Evolutionary conservation across 2,329 filamentous ascomycete species (phyloP), one percentile per base, ranked within the genome.

Genomic region (Didymella arachidicola): DNA sequence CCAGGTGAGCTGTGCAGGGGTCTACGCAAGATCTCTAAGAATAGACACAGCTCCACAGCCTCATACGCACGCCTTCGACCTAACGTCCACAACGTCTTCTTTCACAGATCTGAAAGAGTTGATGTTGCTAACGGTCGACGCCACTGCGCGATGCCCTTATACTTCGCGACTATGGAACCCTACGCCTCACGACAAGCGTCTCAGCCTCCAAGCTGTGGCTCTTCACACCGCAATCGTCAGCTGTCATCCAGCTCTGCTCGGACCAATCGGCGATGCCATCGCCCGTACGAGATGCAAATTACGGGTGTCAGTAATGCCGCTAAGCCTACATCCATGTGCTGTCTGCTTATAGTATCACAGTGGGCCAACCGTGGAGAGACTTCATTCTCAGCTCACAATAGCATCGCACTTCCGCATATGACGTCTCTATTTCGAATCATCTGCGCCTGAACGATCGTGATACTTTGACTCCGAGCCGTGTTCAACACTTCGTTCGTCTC

Each of bases 291-390:
- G 41, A n/a, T 19, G 25, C 46, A 41, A 34, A 27, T 12, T 36
- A 50, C 46, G 56, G 46, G 14, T 51, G n/a, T 41, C 19, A 19
- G 22, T 16, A 22, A 22, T 46, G 45, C 45, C 27, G 56, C 56
- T 59, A 59, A 59, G 56, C 50, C 56, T 54, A 7, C 41, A 42
- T 8, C 25, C 16, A 42, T 54, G 29, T 46, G 32, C 12, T 30
- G 19, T 39, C 25, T 38, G 50, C 50, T 59, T 59, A 59, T 59
- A 59, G 41, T 54, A 50, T 5, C 27, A 50, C 5, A 32, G 42
- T 41, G 19, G 45, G 45, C 56, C 50, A 22, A 36, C 19, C 41
- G 36, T 25, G 38, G 22, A 16, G 36, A 44, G 25, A 49, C 18
- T 26, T 27, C 18, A 29, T 8, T 2, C 16, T 27, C 16, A 14